Conservation (phyloP, 371 early-diverging fungal genomes). For the Rhizopus delemar region DNA sequence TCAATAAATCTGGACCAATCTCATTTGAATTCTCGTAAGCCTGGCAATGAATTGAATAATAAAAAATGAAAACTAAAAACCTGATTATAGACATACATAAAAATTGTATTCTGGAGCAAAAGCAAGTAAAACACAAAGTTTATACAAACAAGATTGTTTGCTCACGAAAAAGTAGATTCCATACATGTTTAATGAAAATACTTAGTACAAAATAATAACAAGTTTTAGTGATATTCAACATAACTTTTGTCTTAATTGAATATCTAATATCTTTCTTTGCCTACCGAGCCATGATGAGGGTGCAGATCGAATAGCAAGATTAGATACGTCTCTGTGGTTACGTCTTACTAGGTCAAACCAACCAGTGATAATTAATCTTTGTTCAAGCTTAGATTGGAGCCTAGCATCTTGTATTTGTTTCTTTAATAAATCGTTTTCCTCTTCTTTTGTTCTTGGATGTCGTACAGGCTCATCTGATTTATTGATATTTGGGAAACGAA, state of each 20-base stretch:
- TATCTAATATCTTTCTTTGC: conserved; percentile 64
- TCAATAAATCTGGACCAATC: no score
- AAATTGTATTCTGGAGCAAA: no score
- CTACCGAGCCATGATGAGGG: conserved; percentile 78
- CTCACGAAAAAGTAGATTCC: no score
- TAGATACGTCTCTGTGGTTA: conserved; percentile 57
- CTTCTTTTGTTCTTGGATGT: conserved; percentile 56
- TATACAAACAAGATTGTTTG: no score
- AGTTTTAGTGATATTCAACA: conserved; percentile 19
- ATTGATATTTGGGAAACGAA: conserved; percentile 31
- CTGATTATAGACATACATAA: no score
- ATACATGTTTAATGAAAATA: no score
- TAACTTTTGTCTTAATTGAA: conserved; percentile 58
- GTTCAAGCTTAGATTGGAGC: conserved; percentile 67
- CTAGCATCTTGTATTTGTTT: conserved; percentile 69
- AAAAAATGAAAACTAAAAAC: no score
- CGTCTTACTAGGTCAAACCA: conserved; percentile 71
- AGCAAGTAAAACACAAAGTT: no score
- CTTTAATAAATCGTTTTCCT: conserved; percentile 73
- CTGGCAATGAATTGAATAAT: no score
- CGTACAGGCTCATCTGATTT: conserved; percentile 35
- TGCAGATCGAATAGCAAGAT: conserved; percentile 49
- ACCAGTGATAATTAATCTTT: conserved; percentile 72
- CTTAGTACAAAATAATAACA: no score
- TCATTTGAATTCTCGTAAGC: no score